Percentiles rank a stretch among this genome's conserved stretches.
Evolutionary conservation across 306 rosid genomes (phyloP).

Genomic region (Quercus bicolor): DNA sequence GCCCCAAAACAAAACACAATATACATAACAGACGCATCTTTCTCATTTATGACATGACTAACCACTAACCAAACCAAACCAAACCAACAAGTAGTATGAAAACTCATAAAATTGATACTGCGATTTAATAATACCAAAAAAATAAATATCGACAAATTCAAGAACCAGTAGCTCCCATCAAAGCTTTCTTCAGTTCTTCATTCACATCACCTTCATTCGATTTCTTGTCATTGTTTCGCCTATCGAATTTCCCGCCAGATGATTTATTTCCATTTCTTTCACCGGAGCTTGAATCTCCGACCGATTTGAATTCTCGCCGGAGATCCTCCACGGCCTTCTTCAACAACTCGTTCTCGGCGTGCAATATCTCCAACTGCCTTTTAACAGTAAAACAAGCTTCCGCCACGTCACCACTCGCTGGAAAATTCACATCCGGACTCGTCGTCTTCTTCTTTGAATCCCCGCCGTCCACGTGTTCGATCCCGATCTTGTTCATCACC

Average conservation of each 20-base stretch:
- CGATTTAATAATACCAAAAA: no score
- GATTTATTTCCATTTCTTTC: constrained; percentile 31
- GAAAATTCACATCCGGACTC: background rate
- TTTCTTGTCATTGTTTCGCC: constrained; percentile 44
- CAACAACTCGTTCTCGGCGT: constrained; percentile 61
- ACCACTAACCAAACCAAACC: background rate
- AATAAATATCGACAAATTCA: constrained; percentile 16
- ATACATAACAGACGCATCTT: background rate
- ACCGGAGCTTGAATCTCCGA: constrained; percentile 18
- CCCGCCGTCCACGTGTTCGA: constrained; percentile 63
- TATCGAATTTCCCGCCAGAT: constrained; percentile 24
- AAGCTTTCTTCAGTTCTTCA: constrained; percentile 58
- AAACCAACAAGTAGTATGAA: background rate
- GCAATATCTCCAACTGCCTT: constrained; percentile 65
- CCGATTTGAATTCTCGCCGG: constrained; percentile 45
- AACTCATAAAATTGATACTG: background rate
- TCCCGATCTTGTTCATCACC: constrained; percentile 85
- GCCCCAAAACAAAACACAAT: background rate
- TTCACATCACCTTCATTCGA: constrained; percentile 32
- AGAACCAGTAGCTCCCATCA: constrained; percentile 26
- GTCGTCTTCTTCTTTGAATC: constrained; percentile 22
- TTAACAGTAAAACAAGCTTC: constrained; percentile 58
- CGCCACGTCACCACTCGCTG: constrained; percentile 42
- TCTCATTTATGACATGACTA: background rate
- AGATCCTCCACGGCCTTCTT: constrained; percentile 76